A percentile compares a stretch with the other conserved stretches of the same genome.
phyloP scores from a whole-genome alignment of 2,329 filamentous ascomycete species.

The Xylaria sp. region DNA sequence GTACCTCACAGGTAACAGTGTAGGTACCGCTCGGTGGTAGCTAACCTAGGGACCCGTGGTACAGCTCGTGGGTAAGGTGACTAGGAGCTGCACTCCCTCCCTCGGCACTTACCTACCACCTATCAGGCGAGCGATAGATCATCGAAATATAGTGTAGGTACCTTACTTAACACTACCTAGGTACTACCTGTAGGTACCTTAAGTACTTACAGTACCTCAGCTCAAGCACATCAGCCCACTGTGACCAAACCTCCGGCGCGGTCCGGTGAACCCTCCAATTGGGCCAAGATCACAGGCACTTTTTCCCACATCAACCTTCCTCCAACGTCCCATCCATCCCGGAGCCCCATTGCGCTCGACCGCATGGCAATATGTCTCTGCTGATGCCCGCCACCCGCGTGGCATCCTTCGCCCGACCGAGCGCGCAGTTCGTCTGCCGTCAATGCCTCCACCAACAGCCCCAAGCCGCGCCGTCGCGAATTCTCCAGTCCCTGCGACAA shows the following conservation, averaged over 20 bases:
- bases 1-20: no score
- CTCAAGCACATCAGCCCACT: neutral
- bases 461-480: slow-evolving; percentile 43
- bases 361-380: slow-evolving; percentile 45
- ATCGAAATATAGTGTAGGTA: no score
- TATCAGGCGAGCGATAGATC: no score
- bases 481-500: slow-evolving; percentile 43
- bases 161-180: no score
- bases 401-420: slow-evolving; percentile 46
- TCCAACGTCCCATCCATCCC: neutral
- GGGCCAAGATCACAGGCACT: neutral
- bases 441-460: slow-evolving; percentile 50
- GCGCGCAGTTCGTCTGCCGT: slow-evolving; percentile 52
- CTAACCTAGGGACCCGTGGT: no score
- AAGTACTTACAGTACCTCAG: no score
- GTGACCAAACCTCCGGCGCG: neutral
- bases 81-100: no score
- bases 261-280: neutral
- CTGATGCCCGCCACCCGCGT: slow-evolving; percentile 51
- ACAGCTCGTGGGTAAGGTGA: no score
- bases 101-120: no score
- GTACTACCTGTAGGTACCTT: no score
- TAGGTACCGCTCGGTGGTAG: no score
- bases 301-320: neutral
- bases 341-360: slow-evolving; percentile 9